phyloP scores from a whole-genome alignment of 2,329 filamentous ascomycete genomes.

The Exophiala phaeomuriformis region DNA sequence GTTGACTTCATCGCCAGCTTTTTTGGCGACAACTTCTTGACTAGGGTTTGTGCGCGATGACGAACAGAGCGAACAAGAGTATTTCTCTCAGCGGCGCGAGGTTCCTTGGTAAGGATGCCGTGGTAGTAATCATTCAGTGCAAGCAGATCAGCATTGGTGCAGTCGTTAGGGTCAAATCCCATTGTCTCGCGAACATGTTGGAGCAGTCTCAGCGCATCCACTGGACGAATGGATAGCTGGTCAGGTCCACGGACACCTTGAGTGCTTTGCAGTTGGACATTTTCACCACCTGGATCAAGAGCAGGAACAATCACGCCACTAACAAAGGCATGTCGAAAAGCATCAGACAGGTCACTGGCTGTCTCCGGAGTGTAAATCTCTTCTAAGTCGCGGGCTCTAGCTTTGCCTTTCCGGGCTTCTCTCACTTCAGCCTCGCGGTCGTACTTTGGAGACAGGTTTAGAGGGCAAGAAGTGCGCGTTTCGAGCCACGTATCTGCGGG shows the following conservation, averaged over 20 bases:
- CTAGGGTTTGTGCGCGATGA: conserved; percentile 1
- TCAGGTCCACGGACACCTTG: not conserved
- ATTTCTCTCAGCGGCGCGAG: not conserved
- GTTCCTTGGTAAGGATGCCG: not conserved
- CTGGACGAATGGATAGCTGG: not conserved
- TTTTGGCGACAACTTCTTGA: conserved; percentile 9
- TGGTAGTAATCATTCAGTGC: conserved; percentile 8
- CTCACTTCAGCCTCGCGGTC: not conserved
- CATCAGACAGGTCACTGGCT: not conserved
- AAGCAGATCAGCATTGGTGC: conserved; percentile 3
- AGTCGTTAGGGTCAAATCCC: not conserved
- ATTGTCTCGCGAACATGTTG: not conserved
- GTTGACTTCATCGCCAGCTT: conserved; percentile 1
- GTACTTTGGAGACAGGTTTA: not conserved
- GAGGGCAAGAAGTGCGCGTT: conserved; percentile 3
- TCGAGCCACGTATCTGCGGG: conserved; percentile 9
- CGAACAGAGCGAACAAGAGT: not conserved
- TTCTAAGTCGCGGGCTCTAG: not conserved
- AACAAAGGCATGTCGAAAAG: not conserved
- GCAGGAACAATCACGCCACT: conserved; percentile 5
- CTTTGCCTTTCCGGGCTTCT: not conserved
- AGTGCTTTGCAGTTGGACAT: not conserved
- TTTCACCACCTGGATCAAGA: conserved; percentile 8
- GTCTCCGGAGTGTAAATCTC: not conserved
- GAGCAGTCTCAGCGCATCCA: conserved; percentile 10